A percentile compares a stretch with the other conserved stretches of the same genome.
These are phyloP conservation scores for Poa pratensis DNA, from an alignment of 176 grass and related monocot genomes.

Conservation along the genomic window DNA sequence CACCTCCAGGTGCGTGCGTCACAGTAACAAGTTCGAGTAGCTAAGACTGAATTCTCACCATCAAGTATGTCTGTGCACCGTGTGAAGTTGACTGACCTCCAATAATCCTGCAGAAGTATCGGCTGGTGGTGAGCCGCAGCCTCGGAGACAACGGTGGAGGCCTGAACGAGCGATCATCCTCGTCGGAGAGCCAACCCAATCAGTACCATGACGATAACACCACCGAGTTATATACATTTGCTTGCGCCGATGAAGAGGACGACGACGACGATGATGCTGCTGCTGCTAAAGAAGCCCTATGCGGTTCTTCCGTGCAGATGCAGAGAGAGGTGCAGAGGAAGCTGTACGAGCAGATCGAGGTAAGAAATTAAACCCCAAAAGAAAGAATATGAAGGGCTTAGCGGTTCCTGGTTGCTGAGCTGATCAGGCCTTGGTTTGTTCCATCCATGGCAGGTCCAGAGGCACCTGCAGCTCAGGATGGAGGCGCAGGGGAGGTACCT, in stretches of 20 bases:
- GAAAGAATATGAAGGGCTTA: too few relatives aligned
- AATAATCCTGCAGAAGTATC: conserved; percentile 67
- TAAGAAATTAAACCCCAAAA: conserved; percentile 11
- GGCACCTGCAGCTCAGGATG: conserved; percentile 87
- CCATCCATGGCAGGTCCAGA: conserved; percentile 65
- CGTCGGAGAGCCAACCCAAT: conserved; percentile 30
- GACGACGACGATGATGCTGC: background rate
- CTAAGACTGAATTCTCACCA: background rate
- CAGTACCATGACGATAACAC: conserved; percentile 2
- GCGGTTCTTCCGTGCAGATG: conserved; percentile 54
- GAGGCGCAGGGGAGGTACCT: conserved; percentile 96
- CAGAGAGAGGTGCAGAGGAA: conserved; percentile 72
- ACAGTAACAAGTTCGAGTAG: background rate
- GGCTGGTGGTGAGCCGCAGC: conserved; percentile 57
- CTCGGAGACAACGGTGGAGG: conserved; percentile 33
- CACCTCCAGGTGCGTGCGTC: conserved; percentile 69
- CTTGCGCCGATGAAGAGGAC: background rate
- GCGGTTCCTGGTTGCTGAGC: background rate
- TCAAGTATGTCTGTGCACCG: background rate
- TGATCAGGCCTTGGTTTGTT: background rate
- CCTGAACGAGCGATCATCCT: conserved; percentile 28
- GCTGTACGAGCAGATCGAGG: conserved; percentile 79
- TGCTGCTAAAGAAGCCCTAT: background rate
- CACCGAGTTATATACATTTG: conserved; percentile 9
- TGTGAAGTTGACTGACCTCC: background rate